phyloP scores from a whole-genome alignment of 371 early-diverging fungal species.

The Rhizopus stolonifer region DNA sequence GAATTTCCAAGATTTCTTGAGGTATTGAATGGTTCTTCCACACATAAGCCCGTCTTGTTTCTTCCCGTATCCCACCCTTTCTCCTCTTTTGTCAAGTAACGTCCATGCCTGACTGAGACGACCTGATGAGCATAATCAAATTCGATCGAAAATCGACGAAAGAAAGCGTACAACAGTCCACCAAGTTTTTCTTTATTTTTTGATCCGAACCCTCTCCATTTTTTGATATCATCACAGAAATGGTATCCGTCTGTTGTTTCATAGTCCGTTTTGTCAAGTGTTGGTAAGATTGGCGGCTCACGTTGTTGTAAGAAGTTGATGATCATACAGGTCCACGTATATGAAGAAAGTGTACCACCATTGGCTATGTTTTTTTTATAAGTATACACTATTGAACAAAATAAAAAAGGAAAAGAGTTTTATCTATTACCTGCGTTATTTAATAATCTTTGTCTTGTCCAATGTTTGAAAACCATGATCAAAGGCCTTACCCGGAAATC shows the following conservation, averaged over 20 bases:
- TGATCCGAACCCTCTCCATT: slow-evolving; percentile 64
- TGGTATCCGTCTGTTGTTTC: slow-evolving; percentile 38
- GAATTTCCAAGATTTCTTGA: slow-evolving; percentile 87
- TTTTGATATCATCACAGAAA: slow-evolving; percentile 72
- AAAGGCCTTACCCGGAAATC: slow-evolving; percentile 81
- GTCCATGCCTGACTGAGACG: slow-evolving; percentile 76
- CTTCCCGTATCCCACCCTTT: slow-evolving; percentile 75
- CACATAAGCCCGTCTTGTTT: slow-evolving; percentile 67
- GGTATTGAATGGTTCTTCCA: slow-evolving; percentile 89
- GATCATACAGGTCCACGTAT: slow-evolving; percentile 91
- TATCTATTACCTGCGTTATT: slow-evolving; percentile 63
- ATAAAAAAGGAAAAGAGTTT: too few relatives aligned
- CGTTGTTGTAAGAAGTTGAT: slow-evolving; percentile 89
- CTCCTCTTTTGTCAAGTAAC: slow-evolving; percentile 68
- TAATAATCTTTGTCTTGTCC: slow-evolving; percentile 73
- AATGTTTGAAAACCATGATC: slow-evolving; percentile 77
- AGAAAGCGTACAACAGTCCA: slow-evolving; percentile 81
- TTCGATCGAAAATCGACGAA: slow-evolving; percentile 75
- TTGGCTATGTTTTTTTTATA: slow-evolving; percentile 53
- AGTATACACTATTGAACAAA: too few relatives aligned
- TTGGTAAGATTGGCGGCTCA: slow-evolving; percentile 86
- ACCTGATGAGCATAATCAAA: slow-evolving; percentile 82
- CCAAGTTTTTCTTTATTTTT: slow-evolving; percentile 76
- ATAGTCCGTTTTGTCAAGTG: slow-evolving; percentile 33
- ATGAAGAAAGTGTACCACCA: slow-evolving; percentile 91